These are phyloP conservation scores for Viridothelium virens DNA, from an alignment of 495 filamentous ascomycete genomes.

Conservation along the genomic window DNA sequence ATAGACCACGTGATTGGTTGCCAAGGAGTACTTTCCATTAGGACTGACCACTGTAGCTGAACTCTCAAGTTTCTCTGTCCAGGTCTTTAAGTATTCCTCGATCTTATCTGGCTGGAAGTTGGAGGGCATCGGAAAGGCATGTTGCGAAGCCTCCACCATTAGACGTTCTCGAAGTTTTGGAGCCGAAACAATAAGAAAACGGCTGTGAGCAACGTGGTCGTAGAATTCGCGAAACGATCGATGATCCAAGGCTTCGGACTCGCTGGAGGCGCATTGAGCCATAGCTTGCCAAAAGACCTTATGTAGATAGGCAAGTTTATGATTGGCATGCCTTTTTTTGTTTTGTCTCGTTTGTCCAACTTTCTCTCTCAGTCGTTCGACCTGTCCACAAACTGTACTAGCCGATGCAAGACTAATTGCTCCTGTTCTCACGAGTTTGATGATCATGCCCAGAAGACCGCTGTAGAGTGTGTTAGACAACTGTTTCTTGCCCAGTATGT, in stretches of 20 bases:
- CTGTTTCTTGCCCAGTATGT: not conserved
- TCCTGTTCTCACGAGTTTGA: not conserved
- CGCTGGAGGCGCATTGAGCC: not conserved
- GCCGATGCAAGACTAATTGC: not conserved
- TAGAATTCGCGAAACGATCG: not conserved
- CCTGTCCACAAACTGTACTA: not conserved
- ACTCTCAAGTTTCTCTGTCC: not conserved
- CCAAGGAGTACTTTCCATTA: not conserved
- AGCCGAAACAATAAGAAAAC: not conserved
- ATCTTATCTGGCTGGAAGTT: not conserved
- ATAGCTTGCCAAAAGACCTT: not conserved
- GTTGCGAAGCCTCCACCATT: not conserved
- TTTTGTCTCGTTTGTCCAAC: not conserved
- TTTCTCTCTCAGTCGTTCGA: not conserved
- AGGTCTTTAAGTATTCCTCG: not conserved
- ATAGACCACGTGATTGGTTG: not conserved
- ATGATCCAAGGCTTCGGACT: not conserved
- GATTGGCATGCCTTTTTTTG: not conserved
- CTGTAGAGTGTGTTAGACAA: not conserved
- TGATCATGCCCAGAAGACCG: not conserved
- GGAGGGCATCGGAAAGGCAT: not conserved
- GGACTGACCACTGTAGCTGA: not conserved
- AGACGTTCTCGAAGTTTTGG: conserved; percentile 6
- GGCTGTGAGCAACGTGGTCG: not conserved
- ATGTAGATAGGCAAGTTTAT: not conserved